Evolutionary conservation across 495 filamentous ascomycete genomes (phyloP), one percentile per base, ranked within the genome.

Genomic region (Daldinia decipiens): DNA sequence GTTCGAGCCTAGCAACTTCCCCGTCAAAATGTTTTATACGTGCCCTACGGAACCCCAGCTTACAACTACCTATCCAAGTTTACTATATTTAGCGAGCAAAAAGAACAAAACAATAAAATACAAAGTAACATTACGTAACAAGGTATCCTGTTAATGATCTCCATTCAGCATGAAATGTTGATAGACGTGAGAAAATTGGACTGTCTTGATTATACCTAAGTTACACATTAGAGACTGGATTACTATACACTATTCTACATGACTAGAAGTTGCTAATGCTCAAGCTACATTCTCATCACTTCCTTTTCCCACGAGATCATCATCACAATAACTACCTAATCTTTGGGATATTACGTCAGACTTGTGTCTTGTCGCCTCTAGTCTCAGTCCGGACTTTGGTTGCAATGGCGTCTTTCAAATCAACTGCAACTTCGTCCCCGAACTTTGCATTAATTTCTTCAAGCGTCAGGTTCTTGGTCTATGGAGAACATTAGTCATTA

Each of bases 391-490:
- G 15, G 5, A 7, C 40, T 21, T 45, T 17, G n/a, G 40, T 21
- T 19, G 40, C 40, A 45, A 45, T 45, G 17, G 40, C 40, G 7
- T 45, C 40, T 17, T 45, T 45, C 7, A 45, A 45, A 21, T 45
- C n/a, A 45, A 45, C 40, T 8, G n/a, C 40, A 7, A 45, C 40
- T 7, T 21, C 7, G 19, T 45, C 40, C 7, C 40, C 40, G 7
- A 45, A 45, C 9, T 45, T 45, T 45, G 40, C n/a, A 21, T 45
- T 45, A 21, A 45, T 45, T 45, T 19, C n/a, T 45, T 45, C 40
- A 8, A 45, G 40, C 7, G 40, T 19, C 6, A 45, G 7, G 40
- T 19, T 45, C 40, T 45, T 45, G 7, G n/a, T 45, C 40, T 45
- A 34, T 34, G 2, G 40, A 45, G 17, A n/a, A 45, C 5, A 5